Conservation (phyloP, 2,329 filamentous ascomycete species). For the Pseudogymnoascus sp. region DNA sequence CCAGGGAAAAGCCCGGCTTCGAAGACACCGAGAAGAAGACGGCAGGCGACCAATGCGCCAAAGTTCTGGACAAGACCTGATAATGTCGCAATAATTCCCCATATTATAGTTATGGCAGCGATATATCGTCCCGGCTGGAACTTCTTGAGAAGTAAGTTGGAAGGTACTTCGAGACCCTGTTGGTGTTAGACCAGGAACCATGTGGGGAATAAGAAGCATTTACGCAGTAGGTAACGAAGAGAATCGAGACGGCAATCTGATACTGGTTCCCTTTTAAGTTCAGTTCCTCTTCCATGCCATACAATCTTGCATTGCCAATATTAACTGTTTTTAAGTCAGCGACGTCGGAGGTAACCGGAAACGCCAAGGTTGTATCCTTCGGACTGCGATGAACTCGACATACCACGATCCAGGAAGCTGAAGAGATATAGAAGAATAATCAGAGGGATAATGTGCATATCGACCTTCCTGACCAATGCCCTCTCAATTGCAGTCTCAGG, state of each 20-base stretch:
- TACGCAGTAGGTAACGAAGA: constrained; percentile 46
- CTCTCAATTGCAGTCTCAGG: background rate
- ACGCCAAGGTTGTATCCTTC: constrained; percentile 24
- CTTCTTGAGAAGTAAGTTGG: constrained; percentile 40
- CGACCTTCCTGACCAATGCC: constrained; percentile 44
- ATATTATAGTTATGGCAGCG: constrained; percentile 39
- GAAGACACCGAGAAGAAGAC: constrained; percentile 48
- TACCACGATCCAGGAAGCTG: constrained; percentile 61
- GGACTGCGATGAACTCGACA: constrained; percentile 34
- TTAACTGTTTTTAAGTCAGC: constrained; percentile 40
- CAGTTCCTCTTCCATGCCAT: constrained; percentile 50
- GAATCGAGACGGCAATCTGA: constrained; percentile 45
- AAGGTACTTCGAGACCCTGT: constrained; percentile 37
- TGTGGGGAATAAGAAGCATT: constrained; percentile 13
- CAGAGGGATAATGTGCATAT: constrained; percentile 55
- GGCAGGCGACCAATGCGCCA: constrained; percentile 44
- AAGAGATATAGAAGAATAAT: constrained; percentile 66
- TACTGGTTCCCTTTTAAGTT: constrained; percentile 46
- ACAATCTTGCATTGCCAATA: constrained; percentile 52
- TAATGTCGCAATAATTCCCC: constrained; percentile 45
- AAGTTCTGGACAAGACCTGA: constrained; percentile 48
- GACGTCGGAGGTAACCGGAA: background rate
- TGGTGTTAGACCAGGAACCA: background rate
- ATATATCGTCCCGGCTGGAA: constrained; percentile 39
- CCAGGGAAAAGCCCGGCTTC: constrained; percentile 56